Evolutionary conservation across 2,329 filamentous ascomycete genomes (phyloP), one percentile per base, ranked within the genome.

Genomic region (Zasmidium cellare): DNA sequence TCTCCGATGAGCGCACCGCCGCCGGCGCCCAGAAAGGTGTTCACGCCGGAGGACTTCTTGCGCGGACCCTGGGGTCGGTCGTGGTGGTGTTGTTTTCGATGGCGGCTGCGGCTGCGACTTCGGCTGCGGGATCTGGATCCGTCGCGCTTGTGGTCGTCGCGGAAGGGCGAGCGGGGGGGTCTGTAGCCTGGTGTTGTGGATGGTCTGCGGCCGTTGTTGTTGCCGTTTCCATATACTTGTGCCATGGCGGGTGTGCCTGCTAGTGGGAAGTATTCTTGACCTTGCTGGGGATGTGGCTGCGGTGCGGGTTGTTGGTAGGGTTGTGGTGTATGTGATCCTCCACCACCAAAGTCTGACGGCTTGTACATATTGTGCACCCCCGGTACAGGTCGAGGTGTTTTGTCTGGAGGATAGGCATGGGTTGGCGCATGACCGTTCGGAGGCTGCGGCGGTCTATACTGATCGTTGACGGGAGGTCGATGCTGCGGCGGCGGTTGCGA

Each of bases 11-110:
- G 57, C 3, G 75, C 76, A 12, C 77, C 77, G 2, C 72, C 77
- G 9, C 77, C 76, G 0, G 77, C 77, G 16, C 77, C 77, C 0
- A 79, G 64, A 51, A 79, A 79, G 0, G 76, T 77, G 31, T 76
- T 63, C 6, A 67, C 64, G 9, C 67, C 62, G 11, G 56, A 64
- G 3, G 58, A 59, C 53, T 68, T 69, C 56, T 67, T 67, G 31
- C 50, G 51, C 46, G 55, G 53, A 12, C 23, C 52, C 51, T 57
- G 51, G 18, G 59, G 53, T 31, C 56, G 58, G 35, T 62, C 46
- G 28, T 62, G 55, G 44, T 62, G 58, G 46, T 61, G 58, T 49
- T 65, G 61, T 38, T 59, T 63, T 12, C 55, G 48, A 22, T 65
- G 65, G 14, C 59, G 51, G 46, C 64, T 63, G 9, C 66, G 53